A percentile compares a stretch with the other conserved stretches of the same genome.
phyloP scores from a whole-genome alignment of 257 asterid genomes.

The Nemophila menziesii region DNA sequence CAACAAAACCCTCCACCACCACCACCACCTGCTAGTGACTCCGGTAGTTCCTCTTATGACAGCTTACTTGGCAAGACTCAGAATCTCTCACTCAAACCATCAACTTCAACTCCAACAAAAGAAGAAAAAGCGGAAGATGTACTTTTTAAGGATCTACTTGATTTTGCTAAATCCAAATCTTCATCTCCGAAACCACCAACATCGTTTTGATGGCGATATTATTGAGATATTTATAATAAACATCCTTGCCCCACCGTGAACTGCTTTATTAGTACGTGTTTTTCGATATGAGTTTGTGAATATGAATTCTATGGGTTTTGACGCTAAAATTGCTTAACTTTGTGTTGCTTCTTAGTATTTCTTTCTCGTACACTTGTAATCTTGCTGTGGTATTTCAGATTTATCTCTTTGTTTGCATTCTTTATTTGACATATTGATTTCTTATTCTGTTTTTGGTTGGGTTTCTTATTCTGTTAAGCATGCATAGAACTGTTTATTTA shows the following conservation, averaged over 20 bases:
- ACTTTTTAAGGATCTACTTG: conserved; percentile 78
- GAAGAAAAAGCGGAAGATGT: conserved; percentile 70
- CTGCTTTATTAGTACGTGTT: conserved; percentile 14
- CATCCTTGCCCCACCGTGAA: conserved; percentile 1
- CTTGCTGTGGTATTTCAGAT: background rate
- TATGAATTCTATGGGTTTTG: conserved; percentile 9
- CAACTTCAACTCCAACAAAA: conserved; percentile 34
- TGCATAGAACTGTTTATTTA: no score
- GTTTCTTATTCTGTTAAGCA: no score
- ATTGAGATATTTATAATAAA: conserved; percentile 9
- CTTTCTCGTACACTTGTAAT: background rate
- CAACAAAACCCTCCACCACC: conserved; percentile 40
- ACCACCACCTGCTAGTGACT: conserved; percentile 28
- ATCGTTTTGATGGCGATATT: conserved; percentile 35
- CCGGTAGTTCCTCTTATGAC: conserved; percentile 51
- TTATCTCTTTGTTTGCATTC: no score
- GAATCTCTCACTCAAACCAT: conserved; percentile 55
- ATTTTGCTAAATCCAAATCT: conserved; percentile 87
- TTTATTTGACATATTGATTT: no score
- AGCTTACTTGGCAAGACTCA: conserved; percentile 62
- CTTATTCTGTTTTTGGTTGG: no score
- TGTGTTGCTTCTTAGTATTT: background rate
- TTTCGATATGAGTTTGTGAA: conserved; percentile 25
- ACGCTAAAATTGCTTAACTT: background rate
- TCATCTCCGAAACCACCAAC: conserved; percentile 69